Evolutionary conservation across 805 yeast species (phyloP).

Genomic region (Lipomyces mesembrius): DNA sequence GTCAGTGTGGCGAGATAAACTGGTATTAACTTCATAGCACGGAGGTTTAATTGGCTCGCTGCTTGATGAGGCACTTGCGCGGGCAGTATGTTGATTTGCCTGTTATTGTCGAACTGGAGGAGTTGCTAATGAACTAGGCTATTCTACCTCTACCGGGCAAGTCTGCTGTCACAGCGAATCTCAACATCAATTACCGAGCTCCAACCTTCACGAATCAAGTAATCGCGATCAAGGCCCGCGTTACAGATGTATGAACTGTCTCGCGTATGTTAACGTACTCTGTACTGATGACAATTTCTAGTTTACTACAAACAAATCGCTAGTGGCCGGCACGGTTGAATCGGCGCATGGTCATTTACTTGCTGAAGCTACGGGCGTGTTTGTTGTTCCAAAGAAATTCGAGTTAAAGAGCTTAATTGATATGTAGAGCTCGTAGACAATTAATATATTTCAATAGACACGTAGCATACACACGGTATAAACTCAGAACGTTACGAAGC

Average conservation of each 20-base stretch:
- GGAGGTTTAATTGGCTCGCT: conserved; percentile 80
- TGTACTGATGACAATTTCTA: not conserved
- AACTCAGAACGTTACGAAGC: not conserved
- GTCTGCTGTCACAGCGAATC: conserved; percentile 33
- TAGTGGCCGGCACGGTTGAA: conserved; percentile 24
- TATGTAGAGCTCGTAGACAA: conserved; percentile 18
- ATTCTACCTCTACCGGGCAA: conserved; percentile 28
- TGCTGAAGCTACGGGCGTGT: conserved; percentile 32
- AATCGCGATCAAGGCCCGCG: conserved; percentile 20
- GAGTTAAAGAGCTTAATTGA: conserved; percentile 19
- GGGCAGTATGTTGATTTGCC: conserved; percentile 24
- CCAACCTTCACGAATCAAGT: conserved; percentile 32
- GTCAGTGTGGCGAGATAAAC: not conserved
- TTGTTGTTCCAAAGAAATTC: conserved; percentile 33
- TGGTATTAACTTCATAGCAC: conserved; percentile 56
- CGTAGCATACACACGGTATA: not conserved
- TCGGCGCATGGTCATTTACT: conserved; percentile 17
- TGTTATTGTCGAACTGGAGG: not conserved
- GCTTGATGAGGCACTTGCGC: conserved; percentile 73
- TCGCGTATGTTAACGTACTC: not conserved
- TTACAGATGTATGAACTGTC: conserved; percentile 23
- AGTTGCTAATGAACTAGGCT: conserved; percentile 13
- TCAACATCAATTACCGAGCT: conserved; percentile 25
- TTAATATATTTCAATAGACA: not conserved
- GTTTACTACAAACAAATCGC: conserved; percentile 24